A percentile compares a stretch with the other conserved stretches of the same genome.
phyloP scores from a whole-genome alignment of 805 yeast species.

The Metschnikowia kunwiensis region DNA sequence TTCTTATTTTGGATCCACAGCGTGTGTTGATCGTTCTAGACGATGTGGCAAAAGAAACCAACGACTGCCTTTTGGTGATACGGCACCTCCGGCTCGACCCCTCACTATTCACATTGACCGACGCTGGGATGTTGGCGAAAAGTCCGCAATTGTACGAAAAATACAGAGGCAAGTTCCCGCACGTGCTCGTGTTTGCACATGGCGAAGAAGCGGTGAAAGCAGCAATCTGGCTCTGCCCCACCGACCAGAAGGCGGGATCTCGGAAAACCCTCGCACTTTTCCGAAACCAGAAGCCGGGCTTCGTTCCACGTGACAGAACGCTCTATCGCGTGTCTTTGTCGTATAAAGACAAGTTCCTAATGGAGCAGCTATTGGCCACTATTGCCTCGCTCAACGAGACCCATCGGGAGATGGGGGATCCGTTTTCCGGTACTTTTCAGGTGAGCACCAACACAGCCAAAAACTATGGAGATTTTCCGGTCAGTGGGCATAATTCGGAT shows the following conservation, averaged over 20 bases:
- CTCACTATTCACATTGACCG: conserved; percentile 16
- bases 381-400: conserved; percentile 3
- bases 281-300: neutral
- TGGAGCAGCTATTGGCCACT: conserved; percentile 12
- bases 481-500: too few species aligned
- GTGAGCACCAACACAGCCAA: too few species aligned
- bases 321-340: conserved; percentile 6
- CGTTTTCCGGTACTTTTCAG: too few species aligned
- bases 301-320: conserved; percentile 2
- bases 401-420: too few species aligned
- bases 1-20: conserved; percentile 1
- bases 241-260: conserved; percentile 1
- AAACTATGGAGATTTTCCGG: too few species aligned
- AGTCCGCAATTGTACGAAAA: conserved; percentile 4
- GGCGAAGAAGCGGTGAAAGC: conserved; percentile 4
- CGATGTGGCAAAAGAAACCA: conserved; percentile 29
- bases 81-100: conserved; percentile 23
- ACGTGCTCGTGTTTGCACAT: conserved; percentile 15
- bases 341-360: conserved; percentile 16
- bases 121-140: conserved; percentile 4
- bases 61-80: conserved; percentile 36
- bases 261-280: conserved; percentile 9
- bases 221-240: too few species aligned
- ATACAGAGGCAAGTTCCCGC: conserved; percentile 12
- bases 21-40: conserved; percentile 29